A percentile compares a stretch with the other conserved stretches of the same genome.
Evolutionary conservation across 164 flowering plant genomes (phyloP).

Genomic region (Akebia trifoliata): DNA sequence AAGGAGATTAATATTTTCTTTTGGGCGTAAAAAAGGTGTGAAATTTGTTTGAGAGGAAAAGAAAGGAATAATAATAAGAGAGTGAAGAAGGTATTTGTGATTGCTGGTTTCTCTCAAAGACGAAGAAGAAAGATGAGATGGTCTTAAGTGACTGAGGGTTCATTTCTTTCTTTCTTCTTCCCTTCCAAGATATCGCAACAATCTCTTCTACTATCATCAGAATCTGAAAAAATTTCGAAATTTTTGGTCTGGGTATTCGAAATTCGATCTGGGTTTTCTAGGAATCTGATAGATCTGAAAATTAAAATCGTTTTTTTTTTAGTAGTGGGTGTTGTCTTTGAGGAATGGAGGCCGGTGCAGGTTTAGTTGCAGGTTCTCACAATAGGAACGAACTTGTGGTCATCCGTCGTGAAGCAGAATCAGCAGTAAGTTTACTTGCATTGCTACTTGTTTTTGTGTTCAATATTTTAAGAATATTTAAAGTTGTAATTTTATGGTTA

Average conservation of each 20-base stretch:
- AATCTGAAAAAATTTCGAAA: constrained; percentile 4
- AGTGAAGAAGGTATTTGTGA: constrained; percentile 7
- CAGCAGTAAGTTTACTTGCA: constrained; percentile 30
- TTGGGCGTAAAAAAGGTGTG: constrained; percentile 14
- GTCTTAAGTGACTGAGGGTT: too few species aligned
- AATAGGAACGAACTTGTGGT: constrained; percentile 58
- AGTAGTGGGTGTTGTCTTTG: background rate
- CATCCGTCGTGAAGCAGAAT: constrained; percentile 46
- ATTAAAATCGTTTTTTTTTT: constrained; percentile 8
- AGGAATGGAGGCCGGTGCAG: constrained; percentile 56
- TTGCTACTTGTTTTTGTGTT: background rate
- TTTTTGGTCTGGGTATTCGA: constrained; percentile 12
- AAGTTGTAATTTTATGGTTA: background rate
- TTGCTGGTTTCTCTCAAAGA: constrained; percentile 11
- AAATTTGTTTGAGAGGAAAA: constrained; percentile 20
- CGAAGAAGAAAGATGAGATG: too few species aligned
- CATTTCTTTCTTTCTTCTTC: background rate
- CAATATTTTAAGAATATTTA: background rate
- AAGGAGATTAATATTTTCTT: constrained; percentile 18
- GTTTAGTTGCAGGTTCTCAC: constrained; percentile 63
- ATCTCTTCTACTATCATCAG: background rate
- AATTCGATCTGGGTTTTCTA: too few species aligned
- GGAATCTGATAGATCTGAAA: constrained; percentile 15
- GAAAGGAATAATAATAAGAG: constrained; percentile 30
- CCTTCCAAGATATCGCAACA: constrained; percentile 1